A percentile compares a stretch with the other conserved stretches of the same genome.
phyloP scores from a whole-genome alignment of 2,329 filamentous ascomycete genomes.

The Penicillium concentricum region DNA sequence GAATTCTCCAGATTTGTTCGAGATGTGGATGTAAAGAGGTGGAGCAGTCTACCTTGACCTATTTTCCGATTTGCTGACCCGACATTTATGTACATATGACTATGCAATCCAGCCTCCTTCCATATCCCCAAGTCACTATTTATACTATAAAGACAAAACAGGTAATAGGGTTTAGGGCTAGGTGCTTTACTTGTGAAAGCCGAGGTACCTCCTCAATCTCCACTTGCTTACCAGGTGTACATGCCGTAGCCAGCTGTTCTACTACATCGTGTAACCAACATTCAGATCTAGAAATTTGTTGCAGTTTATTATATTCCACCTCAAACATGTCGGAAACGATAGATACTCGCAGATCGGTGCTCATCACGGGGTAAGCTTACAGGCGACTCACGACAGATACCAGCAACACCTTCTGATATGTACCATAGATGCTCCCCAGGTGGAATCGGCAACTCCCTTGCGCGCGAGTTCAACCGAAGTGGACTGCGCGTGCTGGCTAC shows the following conservation, averaged over 20 bases:
- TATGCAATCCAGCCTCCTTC: neutral
- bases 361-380: slow-evolving; percentile 44
- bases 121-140: neutral
- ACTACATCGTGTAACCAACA: neutral
- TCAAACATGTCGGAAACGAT: slow-evolving; percentile 22
- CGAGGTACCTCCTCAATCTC: slow-evolving; percentile 12
- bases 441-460: slow-evolving; percentile 59
- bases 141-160: neutral
- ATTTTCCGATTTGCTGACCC: neutral
- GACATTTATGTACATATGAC: too few species aligned
- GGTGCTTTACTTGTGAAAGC: slow-evolving; percentile 2
- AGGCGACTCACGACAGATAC: neutral
- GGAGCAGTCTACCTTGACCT: neutral
- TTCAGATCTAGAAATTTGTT: too few species aligned
- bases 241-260: neutral
- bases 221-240: neutral
- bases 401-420: slow-evolving; percentile 5
- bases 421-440: slow-evolving; percentile 43
- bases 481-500: slow-evolving; percentile 60
- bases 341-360: slow-evolving; percentile 40
- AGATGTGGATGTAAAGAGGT: neutral
- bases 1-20: too few species aligned
- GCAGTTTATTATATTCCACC: neutral
- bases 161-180: slow-evolving; percentile 24
- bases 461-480: slow-evolving; percentile 54